These are phyloP conservation scores for Tetraselmis chui DNA, from an alignment of 139 green algal genomes.

Conservation along the genomic window DNA sequence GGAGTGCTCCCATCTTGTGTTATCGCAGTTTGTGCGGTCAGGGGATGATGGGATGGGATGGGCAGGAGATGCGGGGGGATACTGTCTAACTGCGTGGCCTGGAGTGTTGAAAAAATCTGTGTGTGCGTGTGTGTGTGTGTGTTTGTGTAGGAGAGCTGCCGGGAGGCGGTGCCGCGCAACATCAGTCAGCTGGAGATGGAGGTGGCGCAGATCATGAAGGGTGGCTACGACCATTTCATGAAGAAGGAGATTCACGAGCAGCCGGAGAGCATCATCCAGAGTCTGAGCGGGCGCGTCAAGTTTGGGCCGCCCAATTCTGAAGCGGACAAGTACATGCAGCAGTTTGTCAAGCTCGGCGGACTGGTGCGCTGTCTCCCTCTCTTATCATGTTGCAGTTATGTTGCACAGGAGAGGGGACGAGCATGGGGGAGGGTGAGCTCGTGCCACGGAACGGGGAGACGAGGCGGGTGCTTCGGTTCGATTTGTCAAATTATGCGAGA, in stretches of 20 bases:
- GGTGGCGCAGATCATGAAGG: slow-evolving; percentile 96
- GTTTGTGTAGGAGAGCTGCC: slow-evolving; percentile 23
- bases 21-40: too few relatives aligned
- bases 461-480: too few relatives aligned
- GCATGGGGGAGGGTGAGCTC: too few relatives aligned
- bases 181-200: slow-evolving; percentile 89
- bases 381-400: too few relatives aligned
- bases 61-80: neutral
- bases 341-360: slow-evolving; percentile 66
- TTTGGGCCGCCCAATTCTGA: slow-evolving; percentile 22
- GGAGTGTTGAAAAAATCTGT: neutral
- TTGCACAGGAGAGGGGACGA: too few relatives aligned
- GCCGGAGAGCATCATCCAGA: slow-evolving; percentile 79
- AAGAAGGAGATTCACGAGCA: slow-evolving; percentile 94
- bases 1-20: too few relatives aligned
- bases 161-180: slow-evolving; percentile 59
- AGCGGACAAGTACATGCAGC: slow-evolving; percentile 18
- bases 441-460: too few relatives aligned
- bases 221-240: slow-evolving; percentile 93
- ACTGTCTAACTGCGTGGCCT: neutral
- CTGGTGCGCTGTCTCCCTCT: too few relatives aligned
- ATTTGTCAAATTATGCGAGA: too few relatives aligned
- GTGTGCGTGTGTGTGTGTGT: neutral
- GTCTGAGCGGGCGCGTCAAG: slow-evolving; percentile 70
- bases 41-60: too few relatives aligned